Base-by-base conservation (phyloP, 1,139 yeast genomes). In the Kurtzmaniella quercitrusa region DNA sequence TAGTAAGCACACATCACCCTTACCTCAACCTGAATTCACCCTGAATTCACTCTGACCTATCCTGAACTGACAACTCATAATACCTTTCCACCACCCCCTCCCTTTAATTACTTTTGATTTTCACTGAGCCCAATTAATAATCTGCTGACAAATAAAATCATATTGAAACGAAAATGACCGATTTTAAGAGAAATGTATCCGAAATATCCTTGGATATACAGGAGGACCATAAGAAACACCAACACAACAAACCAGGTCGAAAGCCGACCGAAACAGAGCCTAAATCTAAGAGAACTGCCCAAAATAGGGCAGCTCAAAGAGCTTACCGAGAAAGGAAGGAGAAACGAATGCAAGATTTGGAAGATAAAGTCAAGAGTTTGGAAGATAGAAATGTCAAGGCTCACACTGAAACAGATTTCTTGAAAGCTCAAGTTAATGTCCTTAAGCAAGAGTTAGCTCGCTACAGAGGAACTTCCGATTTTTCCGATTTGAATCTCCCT, bases 311-410 rank as follows among this genome's bases (percentile, higher is more conserved):
- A 7, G 98, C 98, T 17, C 98, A 93, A 65, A 74, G 98, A 46
- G 98, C 98, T 9, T 93, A 90, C 64, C 74, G 98, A 48, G 98
- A 93, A 63, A 79, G 98, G 50, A 93, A 93, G 63, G 98, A 93
- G 62, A 75, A 75, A 45, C 89, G 86, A 57, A 77, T 93, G 82
- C 79, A 82, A 58, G 96, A 90, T 49, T 73, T 93, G 48, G 97
- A 91, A 60, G 84, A 82, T 44, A 82, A 86, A 53, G 95, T 91
- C 16, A 65, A 73, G 46, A 64, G 68, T 48, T 73, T 91, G 51
- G 96, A 91, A 63, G 77, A 77, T 50, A 85, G 83, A 53, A 84
- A 84, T 50, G 68, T 79, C 45, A 72, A 74, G 55, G 77, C 85
- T 46, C 70, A 72, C 49, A 73, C 86, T 23, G 96, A 90, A 58